Evolutionary conservation across 257 asterid genomes (phyloP).

Genomic region (Solanum clarkiae): DNA sequence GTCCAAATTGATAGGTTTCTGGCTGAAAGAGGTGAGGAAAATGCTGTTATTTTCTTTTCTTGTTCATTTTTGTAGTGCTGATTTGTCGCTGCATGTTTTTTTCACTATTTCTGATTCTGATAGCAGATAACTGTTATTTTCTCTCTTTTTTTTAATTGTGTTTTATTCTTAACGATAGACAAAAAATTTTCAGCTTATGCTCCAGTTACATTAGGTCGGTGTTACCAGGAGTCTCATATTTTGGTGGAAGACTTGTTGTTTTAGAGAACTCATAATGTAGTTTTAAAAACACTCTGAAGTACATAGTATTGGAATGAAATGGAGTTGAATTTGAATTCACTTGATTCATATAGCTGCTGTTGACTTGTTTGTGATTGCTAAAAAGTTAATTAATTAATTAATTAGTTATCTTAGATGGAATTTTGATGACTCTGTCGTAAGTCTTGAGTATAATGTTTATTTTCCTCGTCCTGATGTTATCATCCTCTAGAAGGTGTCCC

Average conservation of each 20-base stretch:
- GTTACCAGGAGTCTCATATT: background rate
- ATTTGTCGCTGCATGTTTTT: background rate
- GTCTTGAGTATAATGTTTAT: background rate
- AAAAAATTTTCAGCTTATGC: background rate
- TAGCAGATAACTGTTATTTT: background rate
- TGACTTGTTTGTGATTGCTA: background rate
- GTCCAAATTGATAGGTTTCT: slow-evolving; percentile 81
- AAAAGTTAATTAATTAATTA: background rate
- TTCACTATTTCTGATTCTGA: background rate
- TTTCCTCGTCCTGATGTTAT: background rate
- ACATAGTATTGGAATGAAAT: background rate
- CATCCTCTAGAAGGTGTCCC: background rate
- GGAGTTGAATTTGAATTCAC: background rate
- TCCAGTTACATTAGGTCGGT: background rate
- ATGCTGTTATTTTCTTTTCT: background rate
- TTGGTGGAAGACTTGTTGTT: background rate
- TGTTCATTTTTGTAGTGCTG: background rate
- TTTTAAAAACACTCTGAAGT: background rate
- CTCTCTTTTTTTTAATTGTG: background rate
- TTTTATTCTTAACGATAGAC: background rate
- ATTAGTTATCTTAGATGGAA: background rate
- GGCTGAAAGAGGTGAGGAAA: slow-evolving; percentile 52
- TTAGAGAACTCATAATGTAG: background rate
- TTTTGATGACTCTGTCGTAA: background rate
- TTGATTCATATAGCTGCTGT: background rate